phyloP scores from a whole-genome alignment of 345 rosid genomes.

The Rhizophora apiculata region DNA sequence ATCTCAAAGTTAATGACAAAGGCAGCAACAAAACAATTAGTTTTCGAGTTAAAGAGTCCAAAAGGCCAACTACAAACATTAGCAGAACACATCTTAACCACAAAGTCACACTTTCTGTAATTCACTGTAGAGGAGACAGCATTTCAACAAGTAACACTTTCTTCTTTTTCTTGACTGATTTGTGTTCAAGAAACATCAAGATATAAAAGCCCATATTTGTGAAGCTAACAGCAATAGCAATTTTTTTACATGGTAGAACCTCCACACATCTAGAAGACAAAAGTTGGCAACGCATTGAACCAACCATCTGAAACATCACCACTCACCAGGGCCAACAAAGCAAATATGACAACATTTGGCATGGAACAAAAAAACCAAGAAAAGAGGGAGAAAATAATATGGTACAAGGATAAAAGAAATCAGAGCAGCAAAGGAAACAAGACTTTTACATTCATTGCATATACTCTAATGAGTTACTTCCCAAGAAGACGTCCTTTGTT shows the following conservation, averaged over 20 bases:
- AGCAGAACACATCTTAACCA: background rate
- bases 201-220: no score
- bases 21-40: background rate
- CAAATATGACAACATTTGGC: background rate
- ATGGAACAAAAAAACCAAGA: background rate
- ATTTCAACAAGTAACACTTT: background rate
- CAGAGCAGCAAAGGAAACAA: background rate
- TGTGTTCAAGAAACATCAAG: background rate
- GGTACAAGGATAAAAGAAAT: background rate
- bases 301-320: constrained; percentile 1
- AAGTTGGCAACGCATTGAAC: background rate
- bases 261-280: no score
- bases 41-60: background rate
- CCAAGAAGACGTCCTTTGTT: background rate
- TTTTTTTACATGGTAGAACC: no score
- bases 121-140: background rate
- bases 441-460: background rate
- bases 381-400: background rate
- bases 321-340: background rate
- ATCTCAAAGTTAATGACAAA: background rate
- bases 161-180: background rate
- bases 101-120: background rate
- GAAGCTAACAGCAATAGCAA: no score
- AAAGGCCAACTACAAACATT: background rate
- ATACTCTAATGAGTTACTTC: background rate